Evolutionary conservation across 2,329 filamentous ascomycete genomes (phyloP), one percentile per base, ranked within the genome.

Genomic region (Didymella exigua): DNA sequence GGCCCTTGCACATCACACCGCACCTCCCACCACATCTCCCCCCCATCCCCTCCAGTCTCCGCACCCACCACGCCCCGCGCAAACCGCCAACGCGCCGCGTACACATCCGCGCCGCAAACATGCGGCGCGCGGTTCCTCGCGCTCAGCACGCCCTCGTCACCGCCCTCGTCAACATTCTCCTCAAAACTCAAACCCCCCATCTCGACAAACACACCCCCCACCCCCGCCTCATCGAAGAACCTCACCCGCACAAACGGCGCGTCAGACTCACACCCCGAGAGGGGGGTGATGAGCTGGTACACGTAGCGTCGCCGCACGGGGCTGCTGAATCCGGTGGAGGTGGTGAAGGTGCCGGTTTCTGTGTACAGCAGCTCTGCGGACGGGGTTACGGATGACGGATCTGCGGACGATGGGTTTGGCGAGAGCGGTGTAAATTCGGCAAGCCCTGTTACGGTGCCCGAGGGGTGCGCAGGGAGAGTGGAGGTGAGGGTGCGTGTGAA

Each of bases 201-300:
- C 61, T 89, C 83, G 60, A 93, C 88, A 68, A 93, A 93, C 18
- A 93, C 75, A 53, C 90, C 91, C 64, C 92, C 89, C 0, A 88
- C 84, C 4, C 81, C 80, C 49, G 37, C 11, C 18, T 67, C 63
- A 33, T 63, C 55, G 48, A 61, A 60, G 44, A 69, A 68, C 6
- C 50, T 47, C 3, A 65, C 49, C 1, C 49, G 37, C 2, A 61
- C 59, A 19, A 52, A 50, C 2, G 50, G 30, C 4, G 36, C 34
- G n/a, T 5, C 18, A 29, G 13, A 2, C 14, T 16, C 27, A 10
- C 1, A 5, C 9, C 18, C n/a, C 14, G 18, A 4, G 11, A 5
- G 10, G 5, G 9, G 19, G 19, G 24, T 3, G 5, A 29, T 3
- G 5, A 53, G 44, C 14, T 30, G n/a, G 79, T 89, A 92, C 1